Evolutionary conservation across 2,329 filamentous ascomycete genomes (phyloP), one percentile per base, ranked within the genome.

Genomic region (Monilinia fructigena): DNA sequence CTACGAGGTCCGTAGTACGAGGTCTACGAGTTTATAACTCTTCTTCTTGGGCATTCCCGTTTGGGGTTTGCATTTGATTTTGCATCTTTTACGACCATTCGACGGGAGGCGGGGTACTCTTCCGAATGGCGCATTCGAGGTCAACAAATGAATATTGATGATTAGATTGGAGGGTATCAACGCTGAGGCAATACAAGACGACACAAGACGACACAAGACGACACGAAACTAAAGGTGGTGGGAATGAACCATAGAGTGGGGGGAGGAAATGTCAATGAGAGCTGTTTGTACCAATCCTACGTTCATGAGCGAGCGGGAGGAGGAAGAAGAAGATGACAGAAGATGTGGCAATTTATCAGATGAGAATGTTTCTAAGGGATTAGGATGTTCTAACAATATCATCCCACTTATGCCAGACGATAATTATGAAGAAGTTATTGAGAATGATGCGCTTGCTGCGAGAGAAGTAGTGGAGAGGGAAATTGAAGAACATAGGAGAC

Each of bases 221-320:
- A 12, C 6, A 47, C 55, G 38, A 18, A 11, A 20, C 38, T 11
- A 31, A 47, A 18, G 12, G 42, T 6, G 20, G 42, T 35, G 48
- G 45, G 45, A 38, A 38, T 48, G 45, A 50, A 50, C 35, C 12
- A 14, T 50, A 18, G 4, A 12, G 38, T 60, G 12, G 28, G 28
- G 40, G n/a, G 42, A 31, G 45, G 28, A 38, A 23, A 60, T 26
- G 28, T 38, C 56, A 38, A 60, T 60, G 56, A 45, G 56, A 50
- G 45, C 56, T 60, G 28, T 50, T 60, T 60, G 56, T 16, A 60
- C 56, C 42, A 60, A 50, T 50, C 45, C 31, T 48, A 48, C 31
- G 31, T 60, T 45, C 28, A 60, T 16, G 45, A n/a, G 56, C 45
- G 56, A 35, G 31, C 42, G 26, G 23, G 28, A 23, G 56, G 45